Evolutionary conservation across 768 basidiomycete species (phyloP).

Genomic region (Mycena latifolia): DNA sequence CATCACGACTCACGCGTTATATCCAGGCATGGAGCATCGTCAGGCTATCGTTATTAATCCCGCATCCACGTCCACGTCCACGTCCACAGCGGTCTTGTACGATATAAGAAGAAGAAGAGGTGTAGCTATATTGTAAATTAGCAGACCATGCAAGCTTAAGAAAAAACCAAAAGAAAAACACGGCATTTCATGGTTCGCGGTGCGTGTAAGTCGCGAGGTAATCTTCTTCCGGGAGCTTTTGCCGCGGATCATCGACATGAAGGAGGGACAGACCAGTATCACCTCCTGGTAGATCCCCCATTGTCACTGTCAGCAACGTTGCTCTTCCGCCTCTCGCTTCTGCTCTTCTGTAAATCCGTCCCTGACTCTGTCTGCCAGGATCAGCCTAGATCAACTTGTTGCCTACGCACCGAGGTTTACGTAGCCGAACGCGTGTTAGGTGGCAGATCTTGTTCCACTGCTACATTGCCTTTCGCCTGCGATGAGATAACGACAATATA

Average conservation of each 20-base stretch:
- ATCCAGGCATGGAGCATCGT: conserved; percentile 12
- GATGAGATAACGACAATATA: not conserved
- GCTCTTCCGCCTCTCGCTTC: not conserved
- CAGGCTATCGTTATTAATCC: conserved; percentile 28
- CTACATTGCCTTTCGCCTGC: not conserved
- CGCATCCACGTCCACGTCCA: not conserved
- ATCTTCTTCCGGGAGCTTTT: no score
- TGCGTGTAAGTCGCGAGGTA: no score
- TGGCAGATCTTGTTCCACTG: conserved; percentile 29
- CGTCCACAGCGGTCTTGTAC: conserved; percentile 18
- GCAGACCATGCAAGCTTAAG: not conserved
- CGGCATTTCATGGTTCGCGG: not conserved
- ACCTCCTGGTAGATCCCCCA: not conserved
- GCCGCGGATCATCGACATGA: no score
- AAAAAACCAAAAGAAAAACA: not conserved
- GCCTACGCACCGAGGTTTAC: not conserved
- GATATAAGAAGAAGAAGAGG: conserved; percentile 28
- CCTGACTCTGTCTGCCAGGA: not conserved
- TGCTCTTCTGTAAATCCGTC: conserved; percentile 13
- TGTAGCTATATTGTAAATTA: conserved; percentile 33
- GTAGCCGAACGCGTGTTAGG: not conserved
- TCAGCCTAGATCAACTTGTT: not conserved
- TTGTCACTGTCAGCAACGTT: not conserved
- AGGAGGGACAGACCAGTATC: not conserved
- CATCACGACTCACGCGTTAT: not conserved